Evolutionary conservation across 352 stramenopile species (phyloP), one percentile per base, ranked within the genome.

Genomic region (Globisporangium polare): DNA sequence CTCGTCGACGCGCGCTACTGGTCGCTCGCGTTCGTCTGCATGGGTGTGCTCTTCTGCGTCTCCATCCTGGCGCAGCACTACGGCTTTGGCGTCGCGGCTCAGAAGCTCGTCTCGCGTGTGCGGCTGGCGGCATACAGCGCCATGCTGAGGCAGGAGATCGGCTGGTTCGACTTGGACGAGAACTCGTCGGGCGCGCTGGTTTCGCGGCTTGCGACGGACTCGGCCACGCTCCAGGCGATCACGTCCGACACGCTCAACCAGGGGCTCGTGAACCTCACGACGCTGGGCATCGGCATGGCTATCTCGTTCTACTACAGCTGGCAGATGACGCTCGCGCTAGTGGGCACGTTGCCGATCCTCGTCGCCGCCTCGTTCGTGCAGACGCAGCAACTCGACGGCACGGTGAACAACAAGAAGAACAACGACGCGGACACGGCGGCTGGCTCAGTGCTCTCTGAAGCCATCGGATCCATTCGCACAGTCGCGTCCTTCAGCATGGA

Each of bases 81-180:
- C 46, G 68, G 73, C 18, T 91, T 90, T 42, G 73, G 54, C 1
- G 67, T 85, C 12, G 71, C 75, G 15, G 73, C 75, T 12, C 70
- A 81, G 53, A 65, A 70, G 1, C 63, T 92, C 24, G 72, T 82
- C 20, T 58, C 63, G 53, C 75, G 77, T 0, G 63, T 94, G 0
- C 77, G 83, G 10, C 41, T 58, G 0, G 26, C 55, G 3, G 69
- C 75, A 12, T 92, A 86, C 54, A n/a, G 56, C 15, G 64, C 73
- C 2, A 93, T 94, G 65, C 65, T 96, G 29, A 58, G 60, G 2
- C 86, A 92, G 55, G 83, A 95, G 37, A 66, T 92, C 24, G 80
- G 68, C 5, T 95, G 80, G 77, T 94, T 91, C 47, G 84, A 94
- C 49, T 26, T 63, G 24, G 64, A 82, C 15, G 62, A 74, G 9